Base-by-base conservation (phyloP, 1,139 yeast species). In the Yamadazyma siamensis region DNA sequence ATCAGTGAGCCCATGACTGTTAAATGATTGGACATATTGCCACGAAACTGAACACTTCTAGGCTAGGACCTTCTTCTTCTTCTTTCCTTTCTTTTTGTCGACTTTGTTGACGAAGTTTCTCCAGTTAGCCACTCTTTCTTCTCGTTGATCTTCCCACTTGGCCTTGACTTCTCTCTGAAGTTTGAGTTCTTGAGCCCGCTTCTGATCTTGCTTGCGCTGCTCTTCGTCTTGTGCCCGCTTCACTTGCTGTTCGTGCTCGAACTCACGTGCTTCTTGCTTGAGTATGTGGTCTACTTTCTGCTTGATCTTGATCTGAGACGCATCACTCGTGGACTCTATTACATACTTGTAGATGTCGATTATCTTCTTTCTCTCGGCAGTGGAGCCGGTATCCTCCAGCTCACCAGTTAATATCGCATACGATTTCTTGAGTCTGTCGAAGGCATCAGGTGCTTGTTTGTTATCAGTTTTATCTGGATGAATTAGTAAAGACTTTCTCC, bases 381-480 rank as follows among this genome's bases (percentile, higher is more conserved):
- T 52, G n/a, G n/a, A n/a, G n/a, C n/a, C n/a, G 2, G n/a, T 17
- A 3, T 22, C 36, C 6, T 36, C 41, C 11, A 46, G 50, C 13
- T 18, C 21, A n/a, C 30, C 37, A 3, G 22, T 15, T 10, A 35
- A 23, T 10, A 54, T 47, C 28, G 33, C 36, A 32, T 63, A 59
- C 2, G 73, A 59, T 29, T 61, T 63, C 35, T 70, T 70, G 23
- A 74, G 47, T 26, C 61, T 40, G 45, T 78, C 83, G 48, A 81
- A 81, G 1, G 88, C 87, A 24, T 58, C 67, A 0, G 84, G 75
- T 0, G 87, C 86, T 13, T 62, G 56, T 0, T 62, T 55, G 42
- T 80, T 74, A 27, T 58, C 52, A 2, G 76, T 66, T 44, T 79
- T 80, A 48, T 81, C 89, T 0, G 89, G 89, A 49, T 81, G 89